Base-by-base conservation (phyloP, 108 stramenopile genomes). In the Nitzschia sp. region DNA sequence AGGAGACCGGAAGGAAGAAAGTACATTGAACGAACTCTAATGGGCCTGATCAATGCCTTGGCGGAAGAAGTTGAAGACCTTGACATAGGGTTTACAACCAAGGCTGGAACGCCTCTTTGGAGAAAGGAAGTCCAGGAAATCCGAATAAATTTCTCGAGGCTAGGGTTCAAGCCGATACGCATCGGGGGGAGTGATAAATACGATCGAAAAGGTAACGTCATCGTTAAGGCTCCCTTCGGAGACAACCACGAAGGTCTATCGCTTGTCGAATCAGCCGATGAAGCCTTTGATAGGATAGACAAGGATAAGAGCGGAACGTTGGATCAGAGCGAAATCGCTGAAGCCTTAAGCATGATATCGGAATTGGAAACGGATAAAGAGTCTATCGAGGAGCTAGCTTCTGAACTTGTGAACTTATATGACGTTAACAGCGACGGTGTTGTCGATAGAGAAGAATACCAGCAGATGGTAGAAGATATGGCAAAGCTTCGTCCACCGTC, bases 391-490 rank as follows among this genome's bases (percentile, higher is more conserved):
- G 80, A 80, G 49, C 57, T 95, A 42, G 91, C 95, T 35, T 71
- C 80, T 1, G 59, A 87, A 18, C 77, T 95, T 48, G 67, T 95
- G 13, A 48, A 75, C 11, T 64, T 95, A 21, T 95, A 95, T 51
- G 95, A 95, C 65, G 49, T 71, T 4, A 84, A 95, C 75, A 89
- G 87, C 8, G 88, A 95, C 65, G 92, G 92, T 17, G 89, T 86
- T 28, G 87, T 95, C 13, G 92, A 93, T 78, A 72, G 88, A 31
- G 78, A 86, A 26, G 95, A 95, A 71, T 95, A 95, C 77, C 77
- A 82, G 51, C 54, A 57, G 8, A 84, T 95, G 92, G 90, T 95
- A 17, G 78, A 84, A 36, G 95, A 95, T 66, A 95, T 95, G 93
- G 82, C 93, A 13, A 72, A 82, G 1, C 63, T 92, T 51, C 72